Evolutionary conservation across 2,329 filamentous ascomycete genomes (phyloP).

Genomic region (Aureobasidium sp.): DNA sequence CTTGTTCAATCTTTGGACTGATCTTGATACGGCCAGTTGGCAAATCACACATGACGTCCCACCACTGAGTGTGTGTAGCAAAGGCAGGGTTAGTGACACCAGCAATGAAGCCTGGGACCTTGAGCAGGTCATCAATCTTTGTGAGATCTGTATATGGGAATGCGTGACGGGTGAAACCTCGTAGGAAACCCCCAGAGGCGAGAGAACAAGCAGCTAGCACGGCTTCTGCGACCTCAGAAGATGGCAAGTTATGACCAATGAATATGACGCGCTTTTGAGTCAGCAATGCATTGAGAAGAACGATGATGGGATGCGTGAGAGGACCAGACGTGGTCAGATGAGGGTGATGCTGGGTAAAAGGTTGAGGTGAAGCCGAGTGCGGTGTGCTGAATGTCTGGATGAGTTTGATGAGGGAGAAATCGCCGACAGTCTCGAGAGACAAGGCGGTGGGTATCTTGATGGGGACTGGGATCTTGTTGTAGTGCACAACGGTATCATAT

Average conservation of each 20-base stretch:
- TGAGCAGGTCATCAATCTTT: constrained; percentile 96
- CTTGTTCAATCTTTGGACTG: constrained; percentile 84
- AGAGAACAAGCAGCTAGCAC: constrained; percentile 97
- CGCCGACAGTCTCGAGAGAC: constrained; percentile 95
- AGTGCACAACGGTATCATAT: constrained; percentile 95
- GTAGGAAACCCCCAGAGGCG: constrained; percentile 89
- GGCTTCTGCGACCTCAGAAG: constrained; percentile 97
- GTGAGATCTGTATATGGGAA: constrained; percentile 99
- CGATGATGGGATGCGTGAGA: constrained; percentile 93
- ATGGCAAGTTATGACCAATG: constrained; percentile 93
- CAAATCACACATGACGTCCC: constrained; percentile 96
- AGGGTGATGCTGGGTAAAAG: constrained; percentile 81
- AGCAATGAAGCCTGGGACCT: constrained; percentile 97
- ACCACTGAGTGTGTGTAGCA: constrained; percentile 96
- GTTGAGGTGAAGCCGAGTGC: constrained; percentile 84
- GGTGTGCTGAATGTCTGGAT: constrained; percentile 93
- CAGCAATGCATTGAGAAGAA: constrained; percentile 92
- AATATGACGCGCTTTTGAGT: constrained; percentile 99
- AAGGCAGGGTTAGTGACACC: constrained; percentile 98
- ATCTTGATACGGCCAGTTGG: constrained; percentile 96
- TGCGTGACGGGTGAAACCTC: constrained; percentile 95
- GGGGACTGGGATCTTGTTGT: constrained; percentile 96
- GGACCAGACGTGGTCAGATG: constrained; percentile 94
- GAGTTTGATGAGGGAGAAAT: constrained; percentile 97
- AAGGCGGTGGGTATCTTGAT: constrained; percentile 96